These are phyloP conservation scores for Eucalyptus albens DNA, from an alignment of 345 rosid species.

Conservation along the genomic window DNA sequence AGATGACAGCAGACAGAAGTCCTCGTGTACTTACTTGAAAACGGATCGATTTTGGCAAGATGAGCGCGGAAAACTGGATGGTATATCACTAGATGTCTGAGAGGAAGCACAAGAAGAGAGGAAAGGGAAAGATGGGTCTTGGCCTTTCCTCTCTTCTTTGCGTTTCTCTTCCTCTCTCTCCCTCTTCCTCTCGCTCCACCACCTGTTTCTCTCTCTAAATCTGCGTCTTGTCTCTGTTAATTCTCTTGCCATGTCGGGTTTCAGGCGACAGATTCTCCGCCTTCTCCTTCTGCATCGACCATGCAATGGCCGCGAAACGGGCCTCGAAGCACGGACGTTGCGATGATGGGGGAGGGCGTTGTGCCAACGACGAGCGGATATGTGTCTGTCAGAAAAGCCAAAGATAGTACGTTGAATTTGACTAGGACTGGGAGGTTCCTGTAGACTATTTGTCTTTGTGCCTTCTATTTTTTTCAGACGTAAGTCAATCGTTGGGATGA, in stretches of 20 bases:
- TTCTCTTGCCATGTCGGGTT: background rate
- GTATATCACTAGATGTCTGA: background rate
- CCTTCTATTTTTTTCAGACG: background rate
- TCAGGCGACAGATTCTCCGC: background rate
- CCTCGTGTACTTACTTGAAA: background rate
- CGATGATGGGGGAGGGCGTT: background rate
- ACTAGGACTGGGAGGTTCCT: background rate
- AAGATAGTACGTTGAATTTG: background rate
- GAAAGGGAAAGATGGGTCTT: background rate
- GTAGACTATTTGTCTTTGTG: background rate
- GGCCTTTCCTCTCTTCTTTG: background rate
- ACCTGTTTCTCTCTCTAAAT: background rate
- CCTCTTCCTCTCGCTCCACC: background rate
- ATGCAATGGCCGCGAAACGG: background rate
- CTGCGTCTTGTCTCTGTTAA: background rate
- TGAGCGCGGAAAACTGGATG: background rate
- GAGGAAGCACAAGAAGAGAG: background rate
- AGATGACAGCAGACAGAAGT: too few species aligned
- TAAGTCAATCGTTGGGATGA: background rate
- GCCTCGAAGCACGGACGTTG: background rate
- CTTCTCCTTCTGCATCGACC: background rate
- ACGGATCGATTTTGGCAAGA: background rate
- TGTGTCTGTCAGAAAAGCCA: background rate
- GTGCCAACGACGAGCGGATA: background rate
- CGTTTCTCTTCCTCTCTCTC: background rate